Conservation (phyloP, 2,329 filamentous ascomycete genomes). For the Aspergillus floridensis region DNA sequence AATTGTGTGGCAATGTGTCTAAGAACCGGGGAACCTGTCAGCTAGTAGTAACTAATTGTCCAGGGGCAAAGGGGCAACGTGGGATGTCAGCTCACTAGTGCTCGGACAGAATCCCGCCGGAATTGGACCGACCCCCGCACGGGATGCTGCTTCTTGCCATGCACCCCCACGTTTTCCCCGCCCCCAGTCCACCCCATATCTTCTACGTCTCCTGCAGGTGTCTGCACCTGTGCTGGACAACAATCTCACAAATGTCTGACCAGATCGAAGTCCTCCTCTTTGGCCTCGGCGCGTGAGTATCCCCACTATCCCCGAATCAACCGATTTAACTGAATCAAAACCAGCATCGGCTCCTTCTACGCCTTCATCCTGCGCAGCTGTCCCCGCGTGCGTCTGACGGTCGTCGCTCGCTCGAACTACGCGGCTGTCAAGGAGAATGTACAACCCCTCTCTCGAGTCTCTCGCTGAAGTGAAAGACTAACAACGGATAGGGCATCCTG, state of each 20-base stretch:
- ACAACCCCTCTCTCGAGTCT: not conserved
- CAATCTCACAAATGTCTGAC: slow-evolving; percentile 2
- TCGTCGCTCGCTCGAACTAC: slow-evolving; percentile 48
- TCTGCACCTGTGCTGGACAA: not conserved
- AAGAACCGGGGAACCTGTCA: no score
- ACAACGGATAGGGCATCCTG: slow-evolving; percentile 37
- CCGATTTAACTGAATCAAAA: not conserved
- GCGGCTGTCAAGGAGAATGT: slow-evolving; percentile 43
- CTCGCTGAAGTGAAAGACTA: not conserved
- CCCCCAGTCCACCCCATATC: not conserved
- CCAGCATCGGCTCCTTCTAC: slow-evolving; percentile 59
- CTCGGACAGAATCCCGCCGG: not conserved
- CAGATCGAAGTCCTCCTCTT: slow-evolving; percentile 49
- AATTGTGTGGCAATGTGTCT: no score
- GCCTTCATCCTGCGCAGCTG: slow-evolving; percentile 52
- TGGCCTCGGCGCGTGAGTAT: slow-evolving; percentile 54
- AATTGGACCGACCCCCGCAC: not conserved
- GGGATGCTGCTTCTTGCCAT: not conserved
- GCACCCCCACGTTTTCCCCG: not conserved
- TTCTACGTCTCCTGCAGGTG: not conserved
- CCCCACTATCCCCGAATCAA: not conserved
- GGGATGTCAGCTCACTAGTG: no score
- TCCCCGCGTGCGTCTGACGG: slow-evolving; percentile 41
- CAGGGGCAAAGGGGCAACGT: no score
- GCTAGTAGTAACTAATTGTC: no score